phyloP scores from a whole-genome alignment of 208 protist species.

The Crithidia expoeki region DNA sequence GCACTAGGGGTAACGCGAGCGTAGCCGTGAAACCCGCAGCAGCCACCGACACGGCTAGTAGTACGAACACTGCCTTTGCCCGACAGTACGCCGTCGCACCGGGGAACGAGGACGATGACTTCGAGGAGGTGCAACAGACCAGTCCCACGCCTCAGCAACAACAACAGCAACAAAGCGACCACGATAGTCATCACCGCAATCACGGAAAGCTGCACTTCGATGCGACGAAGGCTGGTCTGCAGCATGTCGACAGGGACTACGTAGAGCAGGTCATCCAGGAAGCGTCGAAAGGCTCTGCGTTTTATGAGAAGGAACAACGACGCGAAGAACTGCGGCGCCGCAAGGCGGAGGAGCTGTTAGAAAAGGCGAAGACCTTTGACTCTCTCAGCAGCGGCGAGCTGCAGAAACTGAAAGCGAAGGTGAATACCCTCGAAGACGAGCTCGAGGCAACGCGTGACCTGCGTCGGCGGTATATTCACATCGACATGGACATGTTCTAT shows the following conservation, averaged over 20 bases:
- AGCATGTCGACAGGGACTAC: conserved; percentile 79
- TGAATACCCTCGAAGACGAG: conserved; percentile 60
- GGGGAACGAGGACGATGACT: conserved; percentile 14
- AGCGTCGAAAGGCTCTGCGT: conserved; percentile 70
- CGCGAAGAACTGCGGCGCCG: conserved; percentile 57
- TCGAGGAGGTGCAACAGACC: not conserved
- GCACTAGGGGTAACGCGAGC: not conserved
- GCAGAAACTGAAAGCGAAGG: conserved; percentile 47
- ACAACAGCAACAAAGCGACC: not conserved
- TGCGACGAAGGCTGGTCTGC: conserved; percentile 77
- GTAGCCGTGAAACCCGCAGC: not conserved
- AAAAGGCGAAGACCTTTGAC: conserved; percentile 63
- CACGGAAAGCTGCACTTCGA: conserved; percentile 76
- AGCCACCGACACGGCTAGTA: not conserved
- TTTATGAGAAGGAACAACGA: conserved; percentile 83
- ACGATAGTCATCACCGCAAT: conserved; percentile 24
- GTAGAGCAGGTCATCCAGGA: conserved; percentile 87
- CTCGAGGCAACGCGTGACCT: conserved; percentile 75
- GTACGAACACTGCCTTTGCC: not conserved
- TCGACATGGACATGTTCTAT: conserved; percentile 96
- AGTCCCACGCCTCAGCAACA: not conserved
- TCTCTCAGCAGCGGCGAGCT: conserved; percentile 41
- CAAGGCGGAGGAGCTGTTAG: conserved; percentile 53
- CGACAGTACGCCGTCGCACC: conserved; percentile 15
- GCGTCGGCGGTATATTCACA: conserved; percentile 75